Conservation (phyloP, 371 early-diverging fungal genomes). For the Dichotomocladium elegans region DNA sequence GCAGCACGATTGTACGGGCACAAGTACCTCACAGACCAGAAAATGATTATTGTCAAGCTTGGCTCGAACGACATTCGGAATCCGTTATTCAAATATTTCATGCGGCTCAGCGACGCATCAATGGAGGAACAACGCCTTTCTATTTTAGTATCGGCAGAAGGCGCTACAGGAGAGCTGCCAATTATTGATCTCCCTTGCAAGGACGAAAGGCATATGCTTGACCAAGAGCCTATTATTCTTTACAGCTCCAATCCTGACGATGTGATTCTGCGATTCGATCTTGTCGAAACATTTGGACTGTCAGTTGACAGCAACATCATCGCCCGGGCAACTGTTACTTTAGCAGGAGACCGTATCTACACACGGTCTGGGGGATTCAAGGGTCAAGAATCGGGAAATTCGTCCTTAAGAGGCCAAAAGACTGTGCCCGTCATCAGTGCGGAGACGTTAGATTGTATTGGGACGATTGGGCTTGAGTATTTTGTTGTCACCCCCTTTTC, state of each 20-base stretch:
- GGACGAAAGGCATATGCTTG: constrained; percentile 19
- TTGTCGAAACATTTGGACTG: constrained; percentile 61
- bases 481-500: constrained; percentile 66
- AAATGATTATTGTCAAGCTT: constrained; percentile 63
- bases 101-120: constrained; percentile 14
- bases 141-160: constrained; percentile 55
- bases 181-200: constrained; percentile 59
- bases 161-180: constrained; percentile 59
- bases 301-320: constrained; percentile 35
- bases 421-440: constrained; percentile 58
- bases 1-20: constrained; percentile 62
- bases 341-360: constrained; percentile 47
- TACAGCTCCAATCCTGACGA: constrained; percentile 50
- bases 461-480: constrained; percentile 59
- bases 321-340: constrained; percentile 57
- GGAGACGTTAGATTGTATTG: constrained; percentile 55
- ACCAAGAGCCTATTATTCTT: constrained; percentile 62
- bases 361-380: constrained; percentile 38
- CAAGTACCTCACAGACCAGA: constrained; percentile 59
- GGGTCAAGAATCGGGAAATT: constrained; percentile 26
- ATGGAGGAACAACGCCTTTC: constrained; percentile 48
- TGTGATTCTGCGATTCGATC: constrained; percentile 57
- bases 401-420: constrained; percentile 42
- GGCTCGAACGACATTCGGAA: constrained; percentile 67
- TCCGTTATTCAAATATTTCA: constrained; percentile 23